A percentile compares a stretch with the other conserved stretches of the same genome.
These are phyloP conservation scores for Phytophthora fragariae DNA, from an alignment of 352 stramenopile species.

Conservation along the genomic window DNA sequence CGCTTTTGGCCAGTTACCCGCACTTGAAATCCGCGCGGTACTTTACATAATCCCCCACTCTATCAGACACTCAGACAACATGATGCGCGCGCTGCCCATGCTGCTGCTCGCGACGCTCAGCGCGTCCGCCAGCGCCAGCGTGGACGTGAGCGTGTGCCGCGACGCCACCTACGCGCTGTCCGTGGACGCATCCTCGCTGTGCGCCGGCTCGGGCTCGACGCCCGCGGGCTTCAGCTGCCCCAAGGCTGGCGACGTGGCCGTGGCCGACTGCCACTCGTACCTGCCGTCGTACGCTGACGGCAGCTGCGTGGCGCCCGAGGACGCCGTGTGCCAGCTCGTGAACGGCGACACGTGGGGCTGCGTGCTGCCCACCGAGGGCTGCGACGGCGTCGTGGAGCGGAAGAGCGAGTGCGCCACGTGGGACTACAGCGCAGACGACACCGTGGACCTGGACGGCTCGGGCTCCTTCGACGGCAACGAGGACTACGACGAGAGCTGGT, in stretches of 20 bases:
- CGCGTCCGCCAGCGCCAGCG: constrained; percentile 10
- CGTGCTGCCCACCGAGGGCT: constrained; percentile 49
- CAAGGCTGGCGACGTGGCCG: constrained; percentile 39
- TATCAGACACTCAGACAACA: constrained; percentile 3
- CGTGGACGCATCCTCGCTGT: constrained; percentile 35
- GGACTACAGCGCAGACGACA: constrained; percentile 39
- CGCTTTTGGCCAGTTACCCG: not conserved
- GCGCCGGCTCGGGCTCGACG: constrained; percentile 39
- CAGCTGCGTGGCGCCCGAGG: constrained; percentile 45
- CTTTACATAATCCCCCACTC: not conserved
- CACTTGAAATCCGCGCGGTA: constrained; percentile 9
- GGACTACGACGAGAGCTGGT: constrained; percentile 46
- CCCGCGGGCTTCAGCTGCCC: constrained; percentile 47
- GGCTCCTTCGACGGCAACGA: constrained; percentile 40
- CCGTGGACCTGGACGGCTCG: constrained; percentile 31
- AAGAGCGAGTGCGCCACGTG: constrained; percentile 37
- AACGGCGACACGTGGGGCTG: constrained; percentile 50
- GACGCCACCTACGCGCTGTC: constrained; percentile 54
- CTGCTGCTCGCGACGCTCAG: constrained; percentile 18
- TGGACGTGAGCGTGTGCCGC: constrained; percentile 53
- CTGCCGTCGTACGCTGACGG: constrained; percentile 42
- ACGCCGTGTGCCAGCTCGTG: constrained; percentile 49
- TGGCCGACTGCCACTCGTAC: constrained; percentile 47
- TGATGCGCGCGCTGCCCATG: constrained; percentile 20
- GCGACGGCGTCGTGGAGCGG: constrained; percentile 18